Percentiles rank a stretch among this genome's conserved stretches.
phyloP scores from a whole-genome alignment of 1,139 yeast species.

The Geotrichum europaeum region DNA sequence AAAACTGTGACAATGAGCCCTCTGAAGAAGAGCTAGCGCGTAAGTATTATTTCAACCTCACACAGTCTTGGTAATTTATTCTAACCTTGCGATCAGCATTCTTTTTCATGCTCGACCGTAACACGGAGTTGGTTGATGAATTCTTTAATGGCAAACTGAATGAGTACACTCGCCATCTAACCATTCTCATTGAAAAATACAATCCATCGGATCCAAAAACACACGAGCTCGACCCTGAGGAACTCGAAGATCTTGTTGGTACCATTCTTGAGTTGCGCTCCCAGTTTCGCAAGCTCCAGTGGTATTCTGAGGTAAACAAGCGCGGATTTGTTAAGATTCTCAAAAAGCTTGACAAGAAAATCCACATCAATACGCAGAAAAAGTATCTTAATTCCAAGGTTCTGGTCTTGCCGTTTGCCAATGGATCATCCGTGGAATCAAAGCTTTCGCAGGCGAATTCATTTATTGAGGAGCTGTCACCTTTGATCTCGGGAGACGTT shows the following conservation, averaged over 20 bases:
- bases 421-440: conserved; percentile 49
- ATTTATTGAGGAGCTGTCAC: conserved; percentile 45
- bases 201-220: conserved; percentile 3
- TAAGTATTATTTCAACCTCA: conserved; percentile 18
- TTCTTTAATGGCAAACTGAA: conserved; percentile 67
- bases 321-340: conserved; percentile 85
- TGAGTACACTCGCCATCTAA: conserved; percentile 68
- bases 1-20: conserved; percentile 1
- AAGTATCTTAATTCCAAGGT: conserved; percentile 65
- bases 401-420: conserved; percentile 68
- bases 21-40: conserved; percentile 29
- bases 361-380: conserved; percentile 62
- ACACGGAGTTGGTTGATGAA: conserved; percentile 72
- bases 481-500: conserved; percentile 8
- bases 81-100: conserved; percentile 45
- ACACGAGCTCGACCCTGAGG: conserved; percentile 47
- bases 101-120: conserved; percentile 73
- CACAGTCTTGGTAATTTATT: conserved; percentile 13
- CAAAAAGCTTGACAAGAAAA: conserved; percentile 84
- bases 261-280: conserved; percentile 72
- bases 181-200: conserved; percentile 36
- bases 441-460: conserved; percentile 52
- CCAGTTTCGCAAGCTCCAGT: conserved; percentile 69
- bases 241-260: conserved; percentile 69
- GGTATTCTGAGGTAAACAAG: conserved; percentile 92